Conservation (phyloP, 345 rosid species). For the Acer campestre region DNA sequence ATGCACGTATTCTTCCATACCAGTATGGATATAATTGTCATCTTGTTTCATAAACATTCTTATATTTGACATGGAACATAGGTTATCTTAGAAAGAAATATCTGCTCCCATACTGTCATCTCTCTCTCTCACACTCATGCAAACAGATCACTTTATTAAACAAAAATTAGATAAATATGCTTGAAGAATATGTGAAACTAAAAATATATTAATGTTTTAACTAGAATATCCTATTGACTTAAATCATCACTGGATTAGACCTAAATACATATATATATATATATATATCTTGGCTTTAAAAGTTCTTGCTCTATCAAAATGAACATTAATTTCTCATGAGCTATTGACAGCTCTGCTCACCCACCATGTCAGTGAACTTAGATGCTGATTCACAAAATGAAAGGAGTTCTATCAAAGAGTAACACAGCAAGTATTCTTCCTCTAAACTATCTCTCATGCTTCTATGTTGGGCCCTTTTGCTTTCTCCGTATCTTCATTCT, state of each 20-base stretch:
- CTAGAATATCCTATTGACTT: neutral
- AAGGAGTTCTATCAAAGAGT: neutral
- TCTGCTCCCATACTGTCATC: neutral
- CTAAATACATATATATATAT: neutral
- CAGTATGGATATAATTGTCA: neutral
- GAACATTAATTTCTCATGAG: neutral
- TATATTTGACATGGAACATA: neutral
- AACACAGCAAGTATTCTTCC: neutral
- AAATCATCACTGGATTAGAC: neutral
- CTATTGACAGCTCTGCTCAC: neutral
- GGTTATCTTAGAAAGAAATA: neutral
- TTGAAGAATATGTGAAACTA: neutral
- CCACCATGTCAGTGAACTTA: neutral
- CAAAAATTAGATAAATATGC: neutral
- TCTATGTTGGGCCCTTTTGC: neutral
- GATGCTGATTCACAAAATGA: neutral
- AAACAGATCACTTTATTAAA: neutral
- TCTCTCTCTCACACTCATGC: neutral
- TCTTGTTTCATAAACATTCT: neutral
- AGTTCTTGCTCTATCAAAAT: neutral
- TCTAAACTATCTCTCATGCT: neutral
- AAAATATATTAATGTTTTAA: neutral
- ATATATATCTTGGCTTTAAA: neutral
- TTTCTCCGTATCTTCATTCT: neutral
- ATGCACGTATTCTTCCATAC: neutral